These are phyloP conservation scores for Ormosia semicastrata DNA, from an alignment of 306 rosid genomes.

Conservation along the genomic window DNA sequence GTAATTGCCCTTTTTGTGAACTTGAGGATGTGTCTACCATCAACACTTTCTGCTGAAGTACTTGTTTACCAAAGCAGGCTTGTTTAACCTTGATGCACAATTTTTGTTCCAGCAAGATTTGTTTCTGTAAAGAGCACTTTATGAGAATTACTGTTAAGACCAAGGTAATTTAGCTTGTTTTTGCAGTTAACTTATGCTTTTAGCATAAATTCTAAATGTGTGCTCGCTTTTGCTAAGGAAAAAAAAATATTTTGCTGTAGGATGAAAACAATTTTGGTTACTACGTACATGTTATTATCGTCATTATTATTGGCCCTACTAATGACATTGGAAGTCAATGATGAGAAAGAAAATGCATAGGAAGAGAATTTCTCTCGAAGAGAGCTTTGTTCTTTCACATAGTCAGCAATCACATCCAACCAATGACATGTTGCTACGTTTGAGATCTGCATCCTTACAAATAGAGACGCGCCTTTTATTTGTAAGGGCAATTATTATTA, in stretches of 20 bases:
- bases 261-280: neutral
- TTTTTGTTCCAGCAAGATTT: neutral
- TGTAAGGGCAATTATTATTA: neutral
- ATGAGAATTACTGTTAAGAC: neutral
- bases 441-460: neutral
- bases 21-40: neutral
- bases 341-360: neutral
- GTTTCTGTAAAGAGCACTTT: neutral
- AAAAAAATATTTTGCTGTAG: neutral
- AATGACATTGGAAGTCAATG: neutral
- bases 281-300: neutral
- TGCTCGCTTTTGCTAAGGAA: neutral
- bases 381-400: neutral
- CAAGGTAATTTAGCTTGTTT: neutral
- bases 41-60: neutral
- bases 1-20: neutral
- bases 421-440: constrained; percentile 11
- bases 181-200: neutral
- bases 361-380: neutral
- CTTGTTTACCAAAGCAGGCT: neutral
- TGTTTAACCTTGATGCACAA: neutral
- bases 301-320: neutral
- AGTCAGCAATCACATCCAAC: constrained; percentile 18
- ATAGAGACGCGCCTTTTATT: neutral
- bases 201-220: neutral